Evolutionary conservation across 441 rosid genomes (phyloP).

Genomic region (Adansonia gregorii): DNA sequence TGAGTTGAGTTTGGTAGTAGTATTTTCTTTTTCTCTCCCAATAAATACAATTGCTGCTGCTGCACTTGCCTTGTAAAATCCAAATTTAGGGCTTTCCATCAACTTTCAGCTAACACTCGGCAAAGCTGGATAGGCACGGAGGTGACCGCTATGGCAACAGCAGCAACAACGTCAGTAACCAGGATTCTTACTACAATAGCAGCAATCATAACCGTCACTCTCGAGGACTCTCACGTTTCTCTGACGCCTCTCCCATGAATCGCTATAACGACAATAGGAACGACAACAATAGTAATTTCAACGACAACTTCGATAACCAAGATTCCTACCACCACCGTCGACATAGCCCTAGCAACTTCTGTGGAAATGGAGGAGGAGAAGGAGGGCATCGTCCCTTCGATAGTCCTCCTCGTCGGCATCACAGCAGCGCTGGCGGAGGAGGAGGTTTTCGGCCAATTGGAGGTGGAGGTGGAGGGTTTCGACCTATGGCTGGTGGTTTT

Average conservation of each 20-base stretch:
- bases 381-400: slow-evolving; percentile 49
- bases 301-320: slow-evolving; percentile 37
- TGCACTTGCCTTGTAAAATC: neutral
- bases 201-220: slow-evolving; percentile 31
- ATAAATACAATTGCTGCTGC: neutral
- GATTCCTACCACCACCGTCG: slow-evolving; percentile 52
- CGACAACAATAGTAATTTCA: slow-evolving; percentile 22
- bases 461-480: slow-evolving; percentile 30
- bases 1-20: neutral
- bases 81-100: slow-evolving; percentile 38
- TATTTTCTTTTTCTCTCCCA: neutral
- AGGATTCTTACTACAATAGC: slow-evolving; percentile 51
- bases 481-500: slow-evolving; percentile 45
- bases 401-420: slow-evolving; percentile 53
- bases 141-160: slow-evolving; percentile 63
- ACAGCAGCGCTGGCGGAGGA: slow-evolving; percentile 37
- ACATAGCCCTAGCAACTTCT: slow-evolving; percentile 67
- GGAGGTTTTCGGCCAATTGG: slow-evolving; percentile 45
- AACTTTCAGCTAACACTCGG: slow-evolving; percentile 16
- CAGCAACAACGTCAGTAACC: slow-evolving; percentile 35
- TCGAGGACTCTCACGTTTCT: slow-evolving; percentile 54
- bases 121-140: slow-evolving; percentile 83
- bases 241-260: slow-evolving; percentile 47
- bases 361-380: slow-evolving; percentile 35
- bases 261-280: slow-evolving; percentile 30